Evolutionary conservation across 2,329 filamentous ascomycete genomes (phyloP), one percentile per base, ranked within the genome.

Genomic region (Aspergillus spinulosporus): DNA sequence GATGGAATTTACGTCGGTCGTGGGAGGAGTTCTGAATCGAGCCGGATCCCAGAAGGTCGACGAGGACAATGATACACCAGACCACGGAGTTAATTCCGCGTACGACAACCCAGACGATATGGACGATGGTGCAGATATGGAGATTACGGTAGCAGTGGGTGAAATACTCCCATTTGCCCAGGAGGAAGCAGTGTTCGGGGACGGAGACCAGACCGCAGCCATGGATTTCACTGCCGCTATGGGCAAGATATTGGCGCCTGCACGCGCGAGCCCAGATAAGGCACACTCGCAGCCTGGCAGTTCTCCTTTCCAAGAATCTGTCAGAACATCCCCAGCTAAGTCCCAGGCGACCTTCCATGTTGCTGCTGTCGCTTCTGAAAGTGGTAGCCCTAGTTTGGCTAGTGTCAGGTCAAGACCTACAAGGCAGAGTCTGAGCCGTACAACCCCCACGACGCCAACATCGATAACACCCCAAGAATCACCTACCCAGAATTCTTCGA

Each of bases 201-300:
- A 64, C 61, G 74, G 76, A 3, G 75, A 75, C 52, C 65, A 73
- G 49, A 85, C 83, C 1, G 78, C 82, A 68, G 84, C 80, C 1
- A 89, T 89, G 86, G 86, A 89, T 45, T 84, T 89, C 68, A 89
- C 87, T 1, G 78, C 78, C 45, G 83, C 82, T 4, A 76, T 88
- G 46, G 87, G 87, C 7, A 78, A 80, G 6, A 89, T 90, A 49
- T 74, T 88, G 42, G 67, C 67, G 69, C 76, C 71, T 60, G 74
- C 71, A 46, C 58, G 66, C 21, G 70, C 61, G 66, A 68, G 68
- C 15, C 75, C 74, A 48, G 72, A 75, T 36, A 78, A 79, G 39
- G 68, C 26, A 82, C 83, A 86, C 48, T 68, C 68, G 5, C 76
- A 81, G 44, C 59, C 76, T 36, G 69, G 64, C 15, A 79, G 76